Conservation (phyloP, 2,329 filamentous ascomycete species). For the Knoxdaviesia capensis region DNA sequence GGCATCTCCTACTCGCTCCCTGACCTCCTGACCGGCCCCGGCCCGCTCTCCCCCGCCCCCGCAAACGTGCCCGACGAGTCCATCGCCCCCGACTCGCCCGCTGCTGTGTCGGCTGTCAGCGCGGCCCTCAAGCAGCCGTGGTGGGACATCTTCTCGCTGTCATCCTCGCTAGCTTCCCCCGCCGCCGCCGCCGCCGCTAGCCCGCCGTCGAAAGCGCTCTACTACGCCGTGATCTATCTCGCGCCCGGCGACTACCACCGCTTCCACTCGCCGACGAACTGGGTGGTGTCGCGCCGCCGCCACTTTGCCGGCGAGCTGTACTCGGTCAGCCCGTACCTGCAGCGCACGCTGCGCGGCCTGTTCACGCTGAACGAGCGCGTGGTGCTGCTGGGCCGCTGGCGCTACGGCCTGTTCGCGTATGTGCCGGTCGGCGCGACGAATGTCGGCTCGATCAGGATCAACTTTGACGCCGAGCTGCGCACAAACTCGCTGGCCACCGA, state of each 20-base stretch:
- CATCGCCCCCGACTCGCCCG: constrained; percentile 35
- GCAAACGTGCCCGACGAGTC: constrained; percentile 44
- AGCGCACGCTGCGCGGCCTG: constrained; percentile 76
- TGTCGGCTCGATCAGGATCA: constrained; percentile 88
- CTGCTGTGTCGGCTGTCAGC: constrained; percentile 60
- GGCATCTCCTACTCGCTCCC: constrained; percentile 91
- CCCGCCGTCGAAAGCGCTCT: constrained; percentile 43
- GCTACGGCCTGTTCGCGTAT: constrained; percentile 93
- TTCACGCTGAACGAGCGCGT: constrained; percentile 96
- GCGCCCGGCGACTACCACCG: constrained; percentile 96
- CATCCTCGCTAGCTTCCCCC: no score
- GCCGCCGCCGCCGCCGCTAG: background rate
- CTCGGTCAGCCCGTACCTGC: constrained; percentile 85
- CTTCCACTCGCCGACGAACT: constrained; percentile 87
- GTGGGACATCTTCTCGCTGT: constrained; percentile 40
- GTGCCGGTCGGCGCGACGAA: constrained; percentile 94
- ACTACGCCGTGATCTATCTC: constrained; percentile 90
- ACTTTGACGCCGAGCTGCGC: constrained; percentile 86
- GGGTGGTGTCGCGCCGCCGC: constrained; percentile 87
- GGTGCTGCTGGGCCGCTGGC: constrained; percentile 82
- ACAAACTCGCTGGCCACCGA: constrained; percentile 87
- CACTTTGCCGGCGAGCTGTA: constrained; percentile 95
- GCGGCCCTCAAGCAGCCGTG: constrained; percentile 51
- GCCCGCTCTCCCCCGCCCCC: constrained; percentile 17
- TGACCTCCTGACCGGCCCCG: constrained; percentile 60